These are phyloP conservation scores for Fusarium bulbicola DNA, from an alignment of 2,329 filamentous ascomycete species.

Conservation along the genomic window DNA sequence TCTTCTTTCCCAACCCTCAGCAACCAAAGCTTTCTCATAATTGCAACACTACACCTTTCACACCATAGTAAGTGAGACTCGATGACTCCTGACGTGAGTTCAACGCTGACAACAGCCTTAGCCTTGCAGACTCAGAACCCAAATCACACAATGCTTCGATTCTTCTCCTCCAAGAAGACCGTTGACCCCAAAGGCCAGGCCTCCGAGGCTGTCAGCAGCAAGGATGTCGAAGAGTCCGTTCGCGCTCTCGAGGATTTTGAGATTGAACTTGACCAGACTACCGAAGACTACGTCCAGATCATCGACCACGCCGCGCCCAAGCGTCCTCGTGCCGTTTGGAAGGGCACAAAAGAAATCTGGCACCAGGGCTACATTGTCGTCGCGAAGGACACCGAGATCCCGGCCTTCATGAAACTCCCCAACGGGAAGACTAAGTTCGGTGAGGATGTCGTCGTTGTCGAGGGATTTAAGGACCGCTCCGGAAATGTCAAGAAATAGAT, in stretches of 20 bases:
- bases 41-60: background rate
- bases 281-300: background rate
- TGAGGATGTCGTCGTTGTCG: background rate
- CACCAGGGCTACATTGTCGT: background rate
- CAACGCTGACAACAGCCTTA: background rate
- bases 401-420: background rate
- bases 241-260: background rate
- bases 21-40: background rate
- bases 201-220: too few relatives aligned
- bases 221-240: background rate
- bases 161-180: background rate
- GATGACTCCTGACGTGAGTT: background rate
- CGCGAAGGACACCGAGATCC: background rate
- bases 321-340: background rate
- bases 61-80: background rate
- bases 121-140: background rate
- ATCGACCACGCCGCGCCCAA: background rate
- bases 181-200: background rate
- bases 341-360: background rate
- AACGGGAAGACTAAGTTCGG: background rate
- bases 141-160: background rate
- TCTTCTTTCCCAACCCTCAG: background rate
- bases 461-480: background rate
- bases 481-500: background rate
- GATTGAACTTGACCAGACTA: background rate